Evolutionary conservation across 1,284 basidiomycete species (phyloP), one percentile per base, ranked within the genome.

Genomic region (Mycena sp.): DNA sequence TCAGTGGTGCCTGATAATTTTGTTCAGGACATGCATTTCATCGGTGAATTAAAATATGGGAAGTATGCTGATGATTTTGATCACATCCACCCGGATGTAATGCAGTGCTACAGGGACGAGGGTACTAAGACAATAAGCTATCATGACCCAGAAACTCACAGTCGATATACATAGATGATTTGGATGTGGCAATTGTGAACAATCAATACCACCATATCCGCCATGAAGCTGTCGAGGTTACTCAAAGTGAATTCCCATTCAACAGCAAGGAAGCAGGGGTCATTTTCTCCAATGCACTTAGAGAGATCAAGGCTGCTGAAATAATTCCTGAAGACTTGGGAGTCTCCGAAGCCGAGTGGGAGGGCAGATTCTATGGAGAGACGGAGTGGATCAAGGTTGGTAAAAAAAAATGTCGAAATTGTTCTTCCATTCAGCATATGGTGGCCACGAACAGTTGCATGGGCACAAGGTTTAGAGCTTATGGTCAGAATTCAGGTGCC

Each of bases 31-130:
- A 57, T 57, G 55, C 30, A 45, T 2, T 26, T 57, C 11, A 19
- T 57, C 11, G 55, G 55, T 14, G 45, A 57, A 49, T n/a, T 57
- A 2, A 57, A 38, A 30, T 41, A 57, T 16, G 55, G 55, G 11
- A 38, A 49, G 17, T 57, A 57, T 57, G 45, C 37, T 6, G 55
- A 57, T 29, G 35, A 48, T 6, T 57, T 57, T 23, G 45, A 57
- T 0, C 19, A 38, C 2, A 23, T 59, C 25, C 57, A 59, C n/a
- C 48, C 57, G 2, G 48, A 50, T 5, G 29, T 44, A 3, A 37
- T 40, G 1, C 29, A 44, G 10, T 49, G 29, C n/a, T 52, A 52
- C 28, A 12, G 41, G 3, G 32, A 55, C 10, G 21, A 37, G 26
- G 43, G 53, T 55, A 19, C 2, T 28, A n/a, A n/a, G n/a, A n/a